Conservation (phyloP, 306 rosid genomes). For the Argentina anserina region DNA sequence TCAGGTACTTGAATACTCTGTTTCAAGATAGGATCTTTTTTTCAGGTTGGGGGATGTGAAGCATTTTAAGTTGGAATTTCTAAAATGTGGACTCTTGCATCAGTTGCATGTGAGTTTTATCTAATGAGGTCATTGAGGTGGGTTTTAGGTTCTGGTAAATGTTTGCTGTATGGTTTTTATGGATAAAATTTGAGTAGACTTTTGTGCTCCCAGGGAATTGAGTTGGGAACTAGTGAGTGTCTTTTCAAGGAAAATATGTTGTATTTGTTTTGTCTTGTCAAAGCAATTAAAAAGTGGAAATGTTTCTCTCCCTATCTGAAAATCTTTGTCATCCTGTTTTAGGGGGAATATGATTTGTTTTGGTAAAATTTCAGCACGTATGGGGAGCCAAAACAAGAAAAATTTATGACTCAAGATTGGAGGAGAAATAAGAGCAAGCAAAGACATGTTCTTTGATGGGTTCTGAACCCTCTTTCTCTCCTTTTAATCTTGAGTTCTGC, state of each 20-base stretch:
- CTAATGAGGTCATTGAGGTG: not conserved
- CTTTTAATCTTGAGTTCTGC: constrained; percentile 12
- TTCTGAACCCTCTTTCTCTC: constrained; percentile 25
- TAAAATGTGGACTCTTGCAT: constrained; percentile 17
- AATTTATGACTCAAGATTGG: constrained; percentile 11
- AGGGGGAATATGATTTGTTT: constrained; percentile 21
- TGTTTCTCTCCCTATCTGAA: not conserved
- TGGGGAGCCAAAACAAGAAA: constrained; percentile 37
- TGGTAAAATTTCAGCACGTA: constrained; percentile 24
- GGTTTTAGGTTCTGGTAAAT: constrained; percentile 11
- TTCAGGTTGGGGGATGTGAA: not conserved
- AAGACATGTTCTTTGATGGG: constrained; percentile 33
- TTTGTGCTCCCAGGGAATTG: constrained; percentile 20
- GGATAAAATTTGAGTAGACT: constrained; percentile 6
- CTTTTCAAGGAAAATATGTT: constrained; percentile 52
- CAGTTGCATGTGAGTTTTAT: constrained; percentile 21
- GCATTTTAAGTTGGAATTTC: not conserved
- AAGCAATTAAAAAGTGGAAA: not conserved
- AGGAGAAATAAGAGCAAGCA: constrained; percentile 18
- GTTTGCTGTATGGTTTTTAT: not conserved
- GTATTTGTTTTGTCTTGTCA: constrained; percentile 55
- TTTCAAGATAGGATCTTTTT: not conserved
- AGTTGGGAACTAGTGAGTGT: constrained; percentile 35
- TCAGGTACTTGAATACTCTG: constrained; percentile 38
- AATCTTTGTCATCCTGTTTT: constrained; percentile 30